Base-by-base conservation (phyloP, 495 filamentous ascomycete species). In the Aspergillus steynii region DNA sequence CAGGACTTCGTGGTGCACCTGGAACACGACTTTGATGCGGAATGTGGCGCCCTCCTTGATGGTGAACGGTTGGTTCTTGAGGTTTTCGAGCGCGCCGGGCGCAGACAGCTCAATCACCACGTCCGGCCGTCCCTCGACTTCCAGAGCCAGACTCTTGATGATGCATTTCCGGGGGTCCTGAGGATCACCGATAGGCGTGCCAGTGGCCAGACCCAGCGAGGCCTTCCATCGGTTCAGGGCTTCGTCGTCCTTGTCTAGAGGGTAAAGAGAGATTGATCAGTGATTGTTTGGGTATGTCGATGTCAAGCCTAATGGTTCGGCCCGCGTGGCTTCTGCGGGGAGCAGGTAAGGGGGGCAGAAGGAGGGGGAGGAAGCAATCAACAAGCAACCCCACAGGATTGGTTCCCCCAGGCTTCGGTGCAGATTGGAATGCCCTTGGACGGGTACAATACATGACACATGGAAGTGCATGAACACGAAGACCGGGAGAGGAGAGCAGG, bases 171-270 rank as follows among this genome's bases (percentile, higher is more conserved):
- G 85, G 20, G 88, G 86, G 68, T 96, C 92, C 67, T 80, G 89
- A 67, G 90, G 87, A 74, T 95, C 74, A 53, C 77, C 82, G 52
- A 84, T 80, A 34, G 88, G 86, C 4, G 87, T 75, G 65, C 91
- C 87, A 48, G 80, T 71, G 63, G 81, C 82, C 52, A 98, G 84
- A 62, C 96, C 95, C 37, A 99, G 86, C 3, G 95, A 97, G 67
- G 91, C 86, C 81, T 99, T 99, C 91, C 95, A 99, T 63, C 93
- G 90, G 74, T 93, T 88, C 69, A 99, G 87, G 61, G 94, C 92
- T 73, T 98, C 93, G 76, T 99, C 95, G 65, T 89, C 80, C 63
- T 82, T 75, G 70, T 90, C 87, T 74, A 52, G 20, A 48, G 47
- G 58, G 20, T 20, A 54, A 55, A 46, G 15, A 26, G 46, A 27